Evolutionary conservation across 202 grass and related monocot genomes (phyloP).

Genomic region (Musa balbisiana): DNA sequence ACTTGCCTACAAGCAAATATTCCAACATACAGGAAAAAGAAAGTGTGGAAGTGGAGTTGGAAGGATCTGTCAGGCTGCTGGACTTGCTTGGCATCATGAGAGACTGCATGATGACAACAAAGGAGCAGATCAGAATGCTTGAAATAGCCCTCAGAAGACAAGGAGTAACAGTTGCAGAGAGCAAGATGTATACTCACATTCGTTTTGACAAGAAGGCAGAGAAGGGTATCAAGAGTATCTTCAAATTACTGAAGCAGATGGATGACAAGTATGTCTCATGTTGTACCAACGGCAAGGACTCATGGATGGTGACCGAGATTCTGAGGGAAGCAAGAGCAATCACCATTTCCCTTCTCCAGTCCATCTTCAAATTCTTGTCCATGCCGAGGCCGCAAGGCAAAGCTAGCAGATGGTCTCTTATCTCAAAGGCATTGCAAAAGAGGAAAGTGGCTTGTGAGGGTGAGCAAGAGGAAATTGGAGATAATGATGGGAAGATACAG

Average conservation of each 20-base stretch:
- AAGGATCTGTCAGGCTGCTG: constrained; percentile 44
- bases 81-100: constrained; percentile 46
- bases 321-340: constrained; percentile 2
- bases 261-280: neutral
- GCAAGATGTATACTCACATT: constrained; percentile 24
- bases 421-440: constrained; percentile 10
- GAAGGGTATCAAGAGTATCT: constrained; percentile 36
- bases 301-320: neutral
- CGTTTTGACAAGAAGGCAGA: constrained; percentile 40
- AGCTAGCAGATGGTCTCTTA: neutral
- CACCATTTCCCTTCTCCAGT: neutral
- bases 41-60: constrained; percentile 48
- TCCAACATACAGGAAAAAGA: constrained; percentile 9
- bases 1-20: constrained; percentile 26
- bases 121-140: constrained; percentile 27
- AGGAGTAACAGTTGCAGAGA: neutral
- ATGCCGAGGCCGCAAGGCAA: neutral
- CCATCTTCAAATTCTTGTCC: neutral
- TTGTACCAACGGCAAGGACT: constrained; percentile 1
- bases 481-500: neutral
- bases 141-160: constrained; percentile 34
- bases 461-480: neutral
- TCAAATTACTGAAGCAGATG: constrained; percentile 1
- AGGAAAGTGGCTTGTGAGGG: constrained; percentile 7
- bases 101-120: constrained; percentile 31